Conservation (phyloP, 2,329 filamentous ascomycete species). For the Botrytis byssoidea region DNA sequence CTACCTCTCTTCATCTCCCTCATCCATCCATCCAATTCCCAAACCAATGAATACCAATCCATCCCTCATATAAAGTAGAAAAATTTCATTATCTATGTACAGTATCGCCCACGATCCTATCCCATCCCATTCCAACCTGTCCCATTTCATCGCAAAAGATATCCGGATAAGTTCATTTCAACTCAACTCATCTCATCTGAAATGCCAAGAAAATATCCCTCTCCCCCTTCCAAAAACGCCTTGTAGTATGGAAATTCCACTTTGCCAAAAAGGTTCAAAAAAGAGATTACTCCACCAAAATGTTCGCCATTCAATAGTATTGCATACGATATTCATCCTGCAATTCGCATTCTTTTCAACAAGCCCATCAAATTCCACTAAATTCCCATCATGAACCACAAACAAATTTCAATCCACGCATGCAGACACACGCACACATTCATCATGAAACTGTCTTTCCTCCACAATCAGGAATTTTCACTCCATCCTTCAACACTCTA, state of each 20-base stretch:
- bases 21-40: background rate
- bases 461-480: constrained; percentile 84
- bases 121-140: background rate
- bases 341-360: background rate
- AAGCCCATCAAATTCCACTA: background rate
- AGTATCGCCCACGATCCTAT: background rate
- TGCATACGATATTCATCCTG: background rate
- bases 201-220: background rate
- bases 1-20: background rate
- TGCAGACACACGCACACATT: background rate
- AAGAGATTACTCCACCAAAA: constrained; percentile 2
- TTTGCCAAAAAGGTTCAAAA: background rate
- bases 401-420: background rate
- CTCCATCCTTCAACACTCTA: constrained; percentile 76
- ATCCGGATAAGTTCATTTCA: background rate
- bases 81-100: constrained; percentile 9
- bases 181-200: background rate
- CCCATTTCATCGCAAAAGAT: background rate
- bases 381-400: background rate
- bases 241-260: background rate
- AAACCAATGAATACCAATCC: background rate
- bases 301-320: background rate
- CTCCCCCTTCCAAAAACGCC: background rate
- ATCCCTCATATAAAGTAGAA: background rate
- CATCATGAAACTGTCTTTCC: constrained; percentile 51